phyloP scores from a whole-genome alignment of 208 protist species.

The Leishmania major region DNA sequence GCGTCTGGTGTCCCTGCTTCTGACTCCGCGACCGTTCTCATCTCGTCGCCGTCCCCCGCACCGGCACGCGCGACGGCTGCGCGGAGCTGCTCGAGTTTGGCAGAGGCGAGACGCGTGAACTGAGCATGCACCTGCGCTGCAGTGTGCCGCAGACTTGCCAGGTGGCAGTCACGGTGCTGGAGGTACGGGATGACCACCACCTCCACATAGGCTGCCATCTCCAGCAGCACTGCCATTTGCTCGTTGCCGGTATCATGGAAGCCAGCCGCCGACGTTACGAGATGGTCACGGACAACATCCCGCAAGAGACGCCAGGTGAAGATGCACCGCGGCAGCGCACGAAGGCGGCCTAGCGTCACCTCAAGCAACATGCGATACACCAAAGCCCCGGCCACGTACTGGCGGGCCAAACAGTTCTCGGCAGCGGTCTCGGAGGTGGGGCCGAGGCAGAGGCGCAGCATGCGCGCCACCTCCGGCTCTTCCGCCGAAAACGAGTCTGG shows the following conservation, averaged over 20 bases:
- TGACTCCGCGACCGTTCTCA: neutral
- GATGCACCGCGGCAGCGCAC: slow-evolving; percentile 48
- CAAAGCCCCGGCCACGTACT: slow-evolving; percentile 29
- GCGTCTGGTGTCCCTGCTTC: neutral
- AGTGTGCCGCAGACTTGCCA: slow-evolving; percentile 17
- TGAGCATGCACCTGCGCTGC: slow-evolving; percentile 21
- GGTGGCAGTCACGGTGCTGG: slow-evolving; percentile 32
- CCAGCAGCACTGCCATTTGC: neutral
- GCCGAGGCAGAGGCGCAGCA: slow-evolving; percentile 4
- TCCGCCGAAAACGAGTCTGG: slow-evolving; percentile 8
- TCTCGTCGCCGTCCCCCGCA: neutral
- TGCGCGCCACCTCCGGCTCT: slow-evolving; percentile 23
- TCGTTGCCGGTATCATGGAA: neutral
- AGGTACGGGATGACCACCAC: slow-evolving; percentile 21
- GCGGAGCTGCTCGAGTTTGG: slow-evolving; percentile 2
- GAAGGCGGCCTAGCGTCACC: slow-evolving; percentile 44
- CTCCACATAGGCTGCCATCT: slow-evolving; percentile 10
- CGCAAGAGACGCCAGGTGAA: slow-evolving; percentile 56
- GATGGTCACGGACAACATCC: slow-evolving; percentile 8
- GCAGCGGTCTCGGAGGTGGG: neutral
- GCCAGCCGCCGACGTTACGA: neutral
- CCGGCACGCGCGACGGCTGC: neutral
- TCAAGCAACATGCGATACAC: slow-evolving; percentile 55
- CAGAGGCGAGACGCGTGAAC: slow-evolving; percentile 13
- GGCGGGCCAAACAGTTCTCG: slow-evolving; percentile 1